Conservation (phyloP, 768 basidiomycete genomes). For the Cubamyces sp. region DNA sequence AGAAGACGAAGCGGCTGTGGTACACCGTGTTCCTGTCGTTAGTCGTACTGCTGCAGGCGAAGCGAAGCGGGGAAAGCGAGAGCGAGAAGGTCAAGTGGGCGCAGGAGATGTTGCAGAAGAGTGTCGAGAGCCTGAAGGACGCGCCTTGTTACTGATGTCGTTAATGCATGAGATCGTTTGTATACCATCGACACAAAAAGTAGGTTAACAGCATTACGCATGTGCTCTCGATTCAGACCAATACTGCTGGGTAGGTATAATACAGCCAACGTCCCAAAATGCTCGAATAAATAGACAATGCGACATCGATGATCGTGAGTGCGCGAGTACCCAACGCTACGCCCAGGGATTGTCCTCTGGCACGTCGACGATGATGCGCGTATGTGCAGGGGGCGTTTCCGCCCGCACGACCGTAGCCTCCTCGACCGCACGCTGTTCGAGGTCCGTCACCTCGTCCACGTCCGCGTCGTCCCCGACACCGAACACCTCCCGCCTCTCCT, state of each 20-base stretch:
- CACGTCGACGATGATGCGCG: conserved; percentile 39
- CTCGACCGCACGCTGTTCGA: conserved; percentile 31
- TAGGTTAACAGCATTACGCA: background rate
- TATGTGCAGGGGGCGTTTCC: conserved; percentile 52
- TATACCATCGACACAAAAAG: background rate
- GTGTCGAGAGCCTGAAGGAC: conserved; percentile 48
- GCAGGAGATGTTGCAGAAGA: conserved; percentile 40
- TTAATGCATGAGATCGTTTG: background rate
- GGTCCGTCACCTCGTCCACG: conserved; percentile 40
- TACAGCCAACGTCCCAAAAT: background rate
- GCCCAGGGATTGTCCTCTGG: conserved; percentile 63
- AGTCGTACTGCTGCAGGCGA: conserved; percentile 51
- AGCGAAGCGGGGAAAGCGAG: conserved; percentile 37
- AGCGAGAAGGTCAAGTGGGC: conserved; percentile 35
- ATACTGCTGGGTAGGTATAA: background rate
- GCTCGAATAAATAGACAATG: background rate
- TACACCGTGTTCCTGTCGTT: conserved; percentile 69
- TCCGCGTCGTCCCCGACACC: conserved; percentile 47
- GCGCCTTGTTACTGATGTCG: conserved; percentile 50
- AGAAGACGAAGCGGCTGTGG: conserved; percentile 78
- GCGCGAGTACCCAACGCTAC: conserved; percentile 24
- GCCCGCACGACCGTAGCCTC: conserved; percentile 33
- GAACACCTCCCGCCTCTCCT: conserved; percentile 25
- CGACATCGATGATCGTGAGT: background rate
- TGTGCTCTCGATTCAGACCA: background rate